Evolutionary conservation across 352 stramenopile genomes (phyloP).

Genomic region (Saprolegnia diclina): DNA sequence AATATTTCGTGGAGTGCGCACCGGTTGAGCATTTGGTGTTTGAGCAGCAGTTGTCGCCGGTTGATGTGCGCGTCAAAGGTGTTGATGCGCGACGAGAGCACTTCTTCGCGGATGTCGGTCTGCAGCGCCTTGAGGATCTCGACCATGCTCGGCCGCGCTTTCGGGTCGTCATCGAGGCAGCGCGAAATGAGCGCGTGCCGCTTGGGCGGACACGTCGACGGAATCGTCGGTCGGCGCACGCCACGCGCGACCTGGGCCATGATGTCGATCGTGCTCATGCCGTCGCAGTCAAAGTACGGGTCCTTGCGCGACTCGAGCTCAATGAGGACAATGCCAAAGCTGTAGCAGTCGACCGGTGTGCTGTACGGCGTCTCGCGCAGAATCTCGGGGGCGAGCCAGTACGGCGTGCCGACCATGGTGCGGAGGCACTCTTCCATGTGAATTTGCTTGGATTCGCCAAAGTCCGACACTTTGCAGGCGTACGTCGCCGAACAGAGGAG

Average conservation of each 20-base stretch:
- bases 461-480: conserved; percentile 79
- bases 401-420: conserved; percentile 76
- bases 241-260: conserved; percentile 69
- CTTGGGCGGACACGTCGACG: conserved; percentile 44
- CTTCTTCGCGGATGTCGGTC: conserved; percentile 67
- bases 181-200: conserved; percentile 60
- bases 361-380: conserved; percentile 76
- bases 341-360: conserved; percentile 81
- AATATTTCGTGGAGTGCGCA: conserved; percentile 59
- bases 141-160: conserved; percentile 61
- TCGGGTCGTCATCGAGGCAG: conserved; percentile 57
- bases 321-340: conserved; percentile 81
- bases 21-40: conserved; percentile 70
- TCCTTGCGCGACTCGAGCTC: conserved; percentile 72
- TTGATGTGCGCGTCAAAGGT: conserved; percentile 54
- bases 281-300: conserved; percentile 56
- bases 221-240: conserved; percentile 58
- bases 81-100: conserved; percentile 56
- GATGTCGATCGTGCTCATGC: conserved; percentile 70
- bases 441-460: conserved; percentile 67
- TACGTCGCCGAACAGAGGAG: conserved; percentile 69
- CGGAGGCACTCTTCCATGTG: conserved; percentile 39
- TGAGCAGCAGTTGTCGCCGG: conserved; percentile 62
- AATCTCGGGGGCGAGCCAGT: conserved; percentile 82
- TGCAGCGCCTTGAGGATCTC: conserved; percentile 68